Evolutionary conservation across 192 early-diverging fungal species (phyloP).

Genomic region (Linnemannia exigua): DNA sequence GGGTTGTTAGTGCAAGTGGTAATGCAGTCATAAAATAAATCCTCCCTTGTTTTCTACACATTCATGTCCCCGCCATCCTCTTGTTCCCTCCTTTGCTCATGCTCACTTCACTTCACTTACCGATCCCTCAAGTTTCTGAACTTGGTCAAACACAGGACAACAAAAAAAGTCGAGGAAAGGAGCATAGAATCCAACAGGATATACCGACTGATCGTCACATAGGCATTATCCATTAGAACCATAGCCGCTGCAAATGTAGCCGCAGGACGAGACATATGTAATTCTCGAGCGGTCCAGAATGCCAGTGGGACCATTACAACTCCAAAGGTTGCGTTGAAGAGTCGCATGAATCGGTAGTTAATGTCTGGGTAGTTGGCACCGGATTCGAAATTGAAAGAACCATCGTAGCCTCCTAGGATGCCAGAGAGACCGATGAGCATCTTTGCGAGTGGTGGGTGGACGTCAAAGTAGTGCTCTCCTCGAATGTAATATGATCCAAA

Average conservation of each 20-base stretch:
- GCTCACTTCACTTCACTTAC: constrained; percentile 41
- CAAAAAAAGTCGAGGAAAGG: constrained; percentile 84
- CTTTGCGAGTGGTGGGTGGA: constrained; percentile 97
- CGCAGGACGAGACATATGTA: constrained; percentile 74
- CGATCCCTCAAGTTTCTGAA: constrained; percentile 79
- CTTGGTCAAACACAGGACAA: constrained; percentile 73
- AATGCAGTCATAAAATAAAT: not conserved
- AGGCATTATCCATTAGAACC: constrained; percentile 83
- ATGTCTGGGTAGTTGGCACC: constrained; percentile 82
- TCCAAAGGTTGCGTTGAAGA: constrained; percentile 90
- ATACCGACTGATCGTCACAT: constrained; percentile 83
- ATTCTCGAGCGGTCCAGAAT: constrained; percentile 83
- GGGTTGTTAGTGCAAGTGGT: not conserved
- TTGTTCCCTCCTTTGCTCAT: not conserved
- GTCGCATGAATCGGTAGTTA: constrained; percentile 91
- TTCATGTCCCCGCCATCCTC: not conserved
- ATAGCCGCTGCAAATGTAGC: constrained; percentile 80
- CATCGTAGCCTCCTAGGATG: constrained; percentile 85
- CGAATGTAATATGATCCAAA: constrained; percentile 94
- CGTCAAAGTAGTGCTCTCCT: constrained; percentile 93
- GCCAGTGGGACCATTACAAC: constrained; percentile 87
- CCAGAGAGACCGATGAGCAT: constrained; percentile 92
- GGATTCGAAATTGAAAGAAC: constrained; percentile 85
- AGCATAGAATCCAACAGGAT: constrained; percentile 96
- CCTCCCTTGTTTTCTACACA: not conserved